Base-by-base conservation (phyloP, 177 flowering plant genomes). In the Vitis hybrid region DNA sequence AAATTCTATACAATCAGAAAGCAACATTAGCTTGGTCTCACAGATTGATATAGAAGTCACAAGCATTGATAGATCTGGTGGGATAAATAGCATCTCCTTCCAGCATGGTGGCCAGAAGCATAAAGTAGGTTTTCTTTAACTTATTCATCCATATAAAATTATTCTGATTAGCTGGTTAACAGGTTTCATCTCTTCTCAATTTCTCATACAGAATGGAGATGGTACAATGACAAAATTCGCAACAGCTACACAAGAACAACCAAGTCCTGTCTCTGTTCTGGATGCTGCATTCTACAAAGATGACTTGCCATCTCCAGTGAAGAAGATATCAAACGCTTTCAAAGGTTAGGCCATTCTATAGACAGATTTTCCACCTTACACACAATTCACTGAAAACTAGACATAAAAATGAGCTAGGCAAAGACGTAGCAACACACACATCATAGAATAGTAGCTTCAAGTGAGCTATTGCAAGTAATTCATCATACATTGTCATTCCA, bases 251-350 rank as follows among this genome's bases (percentile, higher is more conserved):
- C 26, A 65, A 9, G 99, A 93, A 71, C 98, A 92, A 76, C 99
- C 98, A 56, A 96, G 99, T 75, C 99, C 99, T 13, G 85, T 96
- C 51, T 96, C 99, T 51, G 98, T 96, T 64, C 93, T 93, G 69
- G 94, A 92, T 74, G 81, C 86, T 33, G 74, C 86, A 63, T 88
- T 88, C 71, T 89, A 84, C 72, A 72, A 70, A 66, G 98, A 96
- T 51, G 97, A 92, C 69, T 73, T 83, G 56, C 90, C 97, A 63
- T 93, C 98, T 69, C 95, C 97, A 3, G 88, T 87, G 60, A 85
- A 83, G 81, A 89, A 86, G 72, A 84, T 56, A 74, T 76, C 85
- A 66, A 76, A 67, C 67, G 71, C 76, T 68, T 88, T 89, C 77
- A 72, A 70, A 83, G 93, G 97, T 92, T 59, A 78, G 72, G 39